These are phyloP conservation scores for Fusarium sp. DNA, from an alignment of 2,329 filamentous ascomycete species.

Conservation along the genomic window DNA sequence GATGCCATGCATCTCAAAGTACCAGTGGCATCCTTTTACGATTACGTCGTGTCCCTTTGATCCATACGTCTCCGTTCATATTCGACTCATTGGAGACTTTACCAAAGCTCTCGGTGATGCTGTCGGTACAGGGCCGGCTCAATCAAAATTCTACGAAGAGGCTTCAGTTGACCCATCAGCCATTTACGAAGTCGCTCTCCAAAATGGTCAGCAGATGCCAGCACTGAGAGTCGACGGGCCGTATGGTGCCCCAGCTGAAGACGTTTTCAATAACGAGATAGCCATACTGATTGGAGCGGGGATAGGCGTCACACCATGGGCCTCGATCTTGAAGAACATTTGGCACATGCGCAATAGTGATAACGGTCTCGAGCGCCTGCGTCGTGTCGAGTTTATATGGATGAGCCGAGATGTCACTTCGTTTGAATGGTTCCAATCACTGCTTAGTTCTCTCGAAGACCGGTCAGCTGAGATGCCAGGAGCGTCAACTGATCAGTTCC, in stretches of 20 bases:
- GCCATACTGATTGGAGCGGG: constrained; percentile 89
- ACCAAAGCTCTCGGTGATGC: constrained; percentile 61
- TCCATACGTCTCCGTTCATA: constrained; percentile 92
- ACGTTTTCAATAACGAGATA: constrained; percentile 94
- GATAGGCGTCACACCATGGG: constrained; percentile 90
- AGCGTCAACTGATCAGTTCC: constrained; percentile 81
- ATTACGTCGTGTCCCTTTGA: constrained; percentile 98
- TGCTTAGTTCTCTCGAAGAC: constrained; percentile 89
- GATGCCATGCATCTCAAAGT: constrained; percentile 85
- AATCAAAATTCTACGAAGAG: constrained; percentile 74
- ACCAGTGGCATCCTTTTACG: constrained; percentile 99
- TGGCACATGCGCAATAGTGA: constrained; percentile 94
- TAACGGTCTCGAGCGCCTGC: constrained; percentile 88
- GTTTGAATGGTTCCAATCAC: constrained; percentile 98
- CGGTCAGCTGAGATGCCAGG: constrained; percentile 81
- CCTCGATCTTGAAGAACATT: constrained; percentile 93
- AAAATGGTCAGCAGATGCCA: constrained; percentile 94
- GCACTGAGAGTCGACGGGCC: constrained; percentile 90
- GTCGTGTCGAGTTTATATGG: constrained; percentile 98
- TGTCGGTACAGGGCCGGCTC: too few relatives aligned
- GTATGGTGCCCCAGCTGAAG: constrained; percentile 96
- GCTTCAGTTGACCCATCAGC: constrained; percentile 83
- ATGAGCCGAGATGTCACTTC: constrained; percentile 95
- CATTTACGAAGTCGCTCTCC: constrained; percentile 97
- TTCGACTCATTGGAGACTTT: constrained; percentile 97